These are phyloP conservation scores for Tylopilus rubrobrunneus DNA, from an alignment of 768 basidiomycete genomes.

Conservation along the genomic window DNA sequence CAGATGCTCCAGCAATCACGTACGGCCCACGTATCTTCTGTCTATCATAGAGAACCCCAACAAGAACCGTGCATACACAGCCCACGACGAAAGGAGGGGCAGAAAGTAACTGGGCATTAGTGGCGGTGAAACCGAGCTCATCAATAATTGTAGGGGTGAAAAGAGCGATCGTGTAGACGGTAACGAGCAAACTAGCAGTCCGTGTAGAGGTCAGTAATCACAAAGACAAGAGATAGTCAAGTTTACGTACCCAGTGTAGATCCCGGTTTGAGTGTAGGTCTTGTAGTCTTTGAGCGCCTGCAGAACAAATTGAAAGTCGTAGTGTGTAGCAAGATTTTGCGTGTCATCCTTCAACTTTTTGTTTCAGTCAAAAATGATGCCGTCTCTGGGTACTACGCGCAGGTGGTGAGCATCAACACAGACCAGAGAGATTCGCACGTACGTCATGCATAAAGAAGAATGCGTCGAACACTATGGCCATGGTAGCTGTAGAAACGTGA, in stretches of 20 bases:
- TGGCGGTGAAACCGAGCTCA: conserved; percentile 47
- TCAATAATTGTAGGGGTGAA: conserved; percentile 49
- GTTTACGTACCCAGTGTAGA: conserved; percentile 38
- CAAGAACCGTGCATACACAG: conserved; percentile 42
- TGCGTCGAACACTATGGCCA: conserved; percentile 19
- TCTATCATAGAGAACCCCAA: conserved; percentile 26
- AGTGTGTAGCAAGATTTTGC: conserved; percentile 43
- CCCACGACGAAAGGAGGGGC: conserved; percentile 48
- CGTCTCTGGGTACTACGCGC: conserved; percentile 49
- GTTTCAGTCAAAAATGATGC: conserved; percentile 47
- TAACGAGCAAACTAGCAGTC: conserved; percentile 35
- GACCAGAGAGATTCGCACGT: neutral
- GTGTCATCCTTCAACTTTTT: conserved; percentile 46
- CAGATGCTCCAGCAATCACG: conserved; percentile 1
- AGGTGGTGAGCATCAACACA: conserved; percentile 2
- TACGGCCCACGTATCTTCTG: conserved; percentile 3
- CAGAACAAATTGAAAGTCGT: conserved; percentile 42
- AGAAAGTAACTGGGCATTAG: conserved; percentile 46
- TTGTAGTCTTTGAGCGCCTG: conserved; percentile 48
- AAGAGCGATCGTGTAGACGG: conserved; percentile 44
- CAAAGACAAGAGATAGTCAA: neutral
- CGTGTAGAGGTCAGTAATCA: neutral
- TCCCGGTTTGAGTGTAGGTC: conserved; percentile 29
- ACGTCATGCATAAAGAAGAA: conserved; percentile 58
- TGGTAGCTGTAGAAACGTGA: conserved; percentile 16